A percentile compares a stretch with the other conserved stretches of the same genome.
These are phyloP conservation scores for Podaxis rugospora DNA, from an alignment of 768 basidiomycete genomes.

Conservation along the genomic window DNA sequence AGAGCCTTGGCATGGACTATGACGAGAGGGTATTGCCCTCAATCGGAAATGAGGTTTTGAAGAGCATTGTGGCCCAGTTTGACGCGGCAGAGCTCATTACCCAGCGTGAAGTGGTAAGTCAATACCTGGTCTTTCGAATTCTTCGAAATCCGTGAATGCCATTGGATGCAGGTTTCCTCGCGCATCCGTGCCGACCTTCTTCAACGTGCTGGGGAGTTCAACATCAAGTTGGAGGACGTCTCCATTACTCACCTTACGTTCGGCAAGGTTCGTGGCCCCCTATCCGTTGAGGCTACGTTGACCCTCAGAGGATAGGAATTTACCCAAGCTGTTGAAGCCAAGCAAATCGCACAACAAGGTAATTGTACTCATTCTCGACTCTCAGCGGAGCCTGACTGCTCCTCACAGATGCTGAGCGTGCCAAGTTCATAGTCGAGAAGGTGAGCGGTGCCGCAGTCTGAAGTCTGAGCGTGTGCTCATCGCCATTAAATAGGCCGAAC, in stretches of 20 bases:
- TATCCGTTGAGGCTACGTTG: neutral
- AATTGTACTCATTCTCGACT: slow-evolving; percentile 13
- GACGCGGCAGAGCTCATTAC: slow-evolving; percentile 97
- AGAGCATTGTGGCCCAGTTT: slow-evolving; percentile 97
- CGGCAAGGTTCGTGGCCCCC: slow-evolving; percentile 56
- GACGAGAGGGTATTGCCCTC: slow-evolving; percentile 97
- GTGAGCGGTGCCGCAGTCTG: slow-evolving; percentile 30
- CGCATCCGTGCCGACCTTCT: slow-evolving; percentile 90
- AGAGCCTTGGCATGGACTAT: slow-evolving; percentile 91
- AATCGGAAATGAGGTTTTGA: slow-evolving; percentile 96
- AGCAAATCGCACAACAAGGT: slow-evolving; percentile 99
- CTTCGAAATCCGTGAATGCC: neutral
- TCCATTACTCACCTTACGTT: slow-evolving; percentile 92
- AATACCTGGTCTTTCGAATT: neutral
- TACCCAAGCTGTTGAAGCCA: slow-evolving; percentile 98
- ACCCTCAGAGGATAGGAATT: slow-evolving; percentile 59
- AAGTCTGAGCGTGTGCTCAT: slow-evolving; percentile 9
- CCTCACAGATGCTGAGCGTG: slow-evolving; percentile 86
- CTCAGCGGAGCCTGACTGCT: slow-evolving; percentile 8
- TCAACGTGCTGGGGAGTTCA: slow-evolving; percentile 93
- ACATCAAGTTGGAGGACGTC: slow-evolving; percentile 93
- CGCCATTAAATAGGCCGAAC: slow-evolving; percentile 69
- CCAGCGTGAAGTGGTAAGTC: slow-evolving; percentile 90
- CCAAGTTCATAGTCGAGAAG: slow-evolving; percentile 99
- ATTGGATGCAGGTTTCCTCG: slow-evolving; percentile 64